Base-by-base conservation (phyloP, 2,329 filamentous ascomycete genomes). In the Cercospora zeina region DNA sequence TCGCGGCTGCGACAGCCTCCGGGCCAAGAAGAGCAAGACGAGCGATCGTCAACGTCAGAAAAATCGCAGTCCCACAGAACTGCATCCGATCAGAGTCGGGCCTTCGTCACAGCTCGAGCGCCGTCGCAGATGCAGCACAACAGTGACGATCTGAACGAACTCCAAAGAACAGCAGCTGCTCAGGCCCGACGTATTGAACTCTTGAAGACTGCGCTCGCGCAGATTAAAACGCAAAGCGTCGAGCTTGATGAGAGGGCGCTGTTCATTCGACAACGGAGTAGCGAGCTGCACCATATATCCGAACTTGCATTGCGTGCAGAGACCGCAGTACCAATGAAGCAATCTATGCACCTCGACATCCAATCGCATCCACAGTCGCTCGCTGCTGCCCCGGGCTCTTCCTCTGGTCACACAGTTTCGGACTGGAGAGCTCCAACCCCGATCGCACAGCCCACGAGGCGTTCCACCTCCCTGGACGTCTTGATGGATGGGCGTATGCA, bases 401-500 rank as follows among this genome's bases (percentile, higher is more conserved):
- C 19, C 19, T 45, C 21, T 3, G 39, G 19, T 42, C 34, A 13
- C 10, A 8, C 3, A 36, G 34, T 11, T 4, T 3, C 34, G 2
- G 10, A 36, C 13, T 14, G 34, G 14, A 36, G 10, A n/a, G 37
- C n/a, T 45, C 39, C 39, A 45, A 1, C 21, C 13, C 39, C 39
- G 21, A 45, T 19, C 2, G 16, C 39, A 7, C 19, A 45, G 39
- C 21, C 21, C 4, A 33, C 19, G 8, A 5, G 13, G 14, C 45
- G 39, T 19, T 1, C 33, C 14, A 47, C 59, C 3, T 62, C 59
- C 2, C 56, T 66, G 4, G 62, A 66, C 14, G 57, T 64, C 14
- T 34, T 54, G 31, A 51, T 62, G 9, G 59, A 37, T 19, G 62
- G 62, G 13, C 63, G 63, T 31, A 55, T 54, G 33, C 53, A 51